Conservation (phyloP, 495 filamentous ascomycete species). For the Filosporella fistucella region DNA sequence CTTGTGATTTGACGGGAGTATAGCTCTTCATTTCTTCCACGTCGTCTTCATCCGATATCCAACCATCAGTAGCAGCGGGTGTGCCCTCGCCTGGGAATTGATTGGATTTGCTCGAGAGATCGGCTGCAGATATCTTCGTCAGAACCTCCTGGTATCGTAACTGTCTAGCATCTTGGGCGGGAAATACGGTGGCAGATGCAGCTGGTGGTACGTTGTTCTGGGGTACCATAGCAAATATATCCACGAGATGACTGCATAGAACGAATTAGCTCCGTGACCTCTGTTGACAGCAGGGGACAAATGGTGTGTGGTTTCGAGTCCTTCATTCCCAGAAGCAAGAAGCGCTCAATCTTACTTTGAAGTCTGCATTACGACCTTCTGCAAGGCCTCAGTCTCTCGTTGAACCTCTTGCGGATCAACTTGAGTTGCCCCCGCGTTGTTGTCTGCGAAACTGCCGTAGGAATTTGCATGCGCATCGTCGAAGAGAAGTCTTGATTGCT, state of each 20-base stretch:
- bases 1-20: constrained; percentile 23
- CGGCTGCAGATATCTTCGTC: constrained; percentile 46
- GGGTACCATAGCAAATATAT: constrained; percentile 54
- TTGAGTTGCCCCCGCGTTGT: constrained; percentile 35
- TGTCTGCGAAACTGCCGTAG: constrained; percentile 48
- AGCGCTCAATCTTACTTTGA: constrained; percentile 40
- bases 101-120: constrained; percentile 40
- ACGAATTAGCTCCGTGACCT: constrained; percentile 15
- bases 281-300: constrained; percentile 9
- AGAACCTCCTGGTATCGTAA: constrained; percentile 48
- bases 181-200: constrained; percentile 29
- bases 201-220: constrained; percentile 33
- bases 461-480: constrained; percentile 47
- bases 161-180: constrained; percentile 34
- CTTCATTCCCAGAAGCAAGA: neutral
- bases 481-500: constrained; percentile 47
- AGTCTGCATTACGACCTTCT: constrained; percentile 49
- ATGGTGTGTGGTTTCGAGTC: neutral
- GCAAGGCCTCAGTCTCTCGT: constrained; percentile 52
- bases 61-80: constrained; percentile 38
- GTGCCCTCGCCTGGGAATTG: constrained; percentile 27
- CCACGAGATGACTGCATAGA: constrained; percentile 46
- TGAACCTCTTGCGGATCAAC: constrained; percentile 52
- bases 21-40: constrained; percentile 17
- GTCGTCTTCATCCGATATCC: constrained; percentile 24